These are phyloP conservation scores for Carex scoparia DNA, from an alignment of 176 grass and related monocot species.

Conservation along the genomic window DNA sequence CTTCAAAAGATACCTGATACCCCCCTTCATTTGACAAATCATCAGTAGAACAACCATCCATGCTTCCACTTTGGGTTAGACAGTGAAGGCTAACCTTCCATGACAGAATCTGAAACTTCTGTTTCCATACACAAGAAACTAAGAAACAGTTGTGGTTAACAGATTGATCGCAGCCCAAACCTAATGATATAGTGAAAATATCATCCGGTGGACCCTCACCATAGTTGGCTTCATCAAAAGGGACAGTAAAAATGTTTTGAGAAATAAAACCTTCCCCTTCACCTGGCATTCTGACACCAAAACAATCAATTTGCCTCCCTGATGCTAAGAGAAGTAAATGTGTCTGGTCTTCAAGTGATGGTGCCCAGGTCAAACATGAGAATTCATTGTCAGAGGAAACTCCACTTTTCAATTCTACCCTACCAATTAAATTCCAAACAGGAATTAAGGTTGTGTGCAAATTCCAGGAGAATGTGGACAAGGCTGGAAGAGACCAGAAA, in stretches of 20 bases:
- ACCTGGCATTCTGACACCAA: constrained; percentile 48
- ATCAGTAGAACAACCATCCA: constrained; percentile 36
- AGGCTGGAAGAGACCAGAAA: constrained; percentile 83
- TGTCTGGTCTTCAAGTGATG: constrained; percentile 48
- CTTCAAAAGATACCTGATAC: constrained; percentile 39
- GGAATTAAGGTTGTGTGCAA: constrained; percentile 46
- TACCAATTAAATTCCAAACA: constrained; percentile 66
- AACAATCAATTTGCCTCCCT: constrained; percentile 68
- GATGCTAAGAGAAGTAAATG: constrained; percentile 72
- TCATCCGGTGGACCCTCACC: constrained; percentile 50
- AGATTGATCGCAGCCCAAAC: constrained; percentile 33
- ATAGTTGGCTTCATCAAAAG: constrained; percentile 35
- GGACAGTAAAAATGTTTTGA: constrained; percentile 62
- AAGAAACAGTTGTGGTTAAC: constrained; percentile 57
- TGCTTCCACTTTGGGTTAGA: constrained; percentile 33
- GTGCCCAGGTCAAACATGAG: constrained; percentile 79
- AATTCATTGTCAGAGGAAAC: constrained; percentile 47
- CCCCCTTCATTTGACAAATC: constrained; percentile 35
- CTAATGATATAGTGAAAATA: constrained; percentile 70
- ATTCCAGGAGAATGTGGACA: constrained; percentile 49
- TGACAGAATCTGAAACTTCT: constrained; percentile 52
- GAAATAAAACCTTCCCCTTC: constrained; percentile 40
- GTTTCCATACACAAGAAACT: constrained; percentile 69
- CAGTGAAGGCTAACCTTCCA: constrained; percentile 61
- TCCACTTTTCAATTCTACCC: constrained; percentile 41